phyloP scores from a whole-genome alignment of 1,284 basidiomycete genomes.

The Tilletiaria anomala region DNA sequence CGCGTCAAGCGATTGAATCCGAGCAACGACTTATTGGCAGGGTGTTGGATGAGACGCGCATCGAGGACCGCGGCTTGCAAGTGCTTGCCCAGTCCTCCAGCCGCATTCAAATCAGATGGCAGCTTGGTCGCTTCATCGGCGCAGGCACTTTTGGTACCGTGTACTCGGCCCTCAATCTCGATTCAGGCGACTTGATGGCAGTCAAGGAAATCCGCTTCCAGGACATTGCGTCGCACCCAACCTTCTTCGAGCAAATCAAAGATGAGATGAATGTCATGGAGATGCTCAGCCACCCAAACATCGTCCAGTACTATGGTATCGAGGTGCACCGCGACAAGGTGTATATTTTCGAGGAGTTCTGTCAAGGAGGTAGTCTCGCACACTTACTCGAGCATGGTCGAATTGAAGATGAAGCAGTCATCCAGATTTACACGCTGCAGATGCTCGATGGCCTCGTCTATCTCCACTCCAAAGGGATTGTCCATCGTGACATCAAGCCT shows the following conservation, averaged over 20 bases:
- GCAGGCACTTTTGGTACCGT: constrained; percentile 81
- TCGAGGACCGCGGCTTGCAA: constrained; percentile 34
- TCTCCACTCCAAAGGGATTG: constrained; percentile 78
- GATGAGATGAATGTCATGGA: constrained; percentile 98
- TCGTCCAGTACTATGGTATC: constrained; percentile 98
- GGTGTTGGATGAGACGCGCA: constrained; percentile 35
- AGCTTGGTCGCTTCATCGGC: constrained; percentile 94
- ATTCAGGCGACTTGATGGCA: constrained; percentile 92
- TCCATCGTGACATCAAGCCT: constrained; percentile 96
- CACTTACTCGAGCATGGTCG: constrained; percentile 80
- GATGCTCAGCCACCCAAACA: constrained; percentile 92
- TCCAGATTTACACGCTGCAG: constrained; percentile 90
- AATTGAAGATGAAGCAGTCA: constrained; percentile 91
- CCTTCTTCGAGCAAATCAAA: constrained; percentile 67
- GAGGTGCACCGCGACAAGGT: constrained; percentile 98
- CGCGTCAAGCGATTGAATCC: constrained; percentile 20
- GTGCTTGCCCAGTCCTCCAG: constrained; percentile 52
- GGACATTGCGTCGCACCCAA: constrained; percentile 56
- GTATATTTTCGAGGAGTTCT: constrained; percentile 98
- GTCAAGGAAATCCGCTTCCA: constrained; percentile 99
- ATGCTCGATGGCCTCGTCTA: constrained; percentile 90
- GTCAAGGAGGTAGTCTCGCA: constrained; percentile 85
- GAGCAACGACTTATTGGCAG: constrained; percentile 34
- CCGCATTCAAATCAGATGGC: constrained; percentile 94
- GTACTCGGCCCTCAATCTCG: constrained; percentile 94